Conservation (phyloP, 352 stramenopile genomes). For the Phytophthora macrochlamydospora region DNA sequence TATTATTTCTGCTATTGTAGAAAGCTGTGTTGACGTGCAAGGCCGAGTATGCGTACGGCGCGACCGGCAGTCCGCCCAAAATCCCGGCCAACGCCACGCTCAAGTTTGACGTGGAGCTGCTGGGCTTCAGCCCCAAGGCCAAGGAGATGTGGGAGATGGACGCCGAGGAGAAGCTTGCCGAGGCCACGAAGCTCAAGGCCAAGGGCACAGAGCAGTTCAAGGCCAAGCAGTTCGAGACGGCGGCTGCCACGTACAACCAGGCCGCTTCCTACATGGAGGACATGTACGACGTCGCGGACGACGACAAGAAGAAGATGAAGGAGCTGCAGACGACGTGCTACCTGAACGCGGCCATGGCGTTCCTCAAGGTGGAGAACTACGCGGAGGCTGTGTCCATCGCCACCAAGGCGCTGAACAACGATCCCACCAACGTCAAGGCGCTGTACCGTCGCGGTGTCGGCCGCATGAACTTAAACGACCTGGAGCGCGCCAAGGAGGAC, state of each 20-base stretch:
- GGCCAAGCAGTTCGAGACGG: slow-evolving; percentile 83
- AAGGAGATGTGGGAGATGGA: slow-evolving; percentile 96
- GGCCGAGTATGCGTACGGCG: slow-evolving; percentile 94
- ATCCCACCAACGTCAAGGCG: slow-evolving; percentile 83
- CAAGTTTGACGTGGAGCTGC: slow-evolving; percentile 96
- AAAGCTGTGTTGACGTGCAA: slow-evolving; percentile 93
- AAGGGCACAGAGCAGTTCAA: slow-evolving; percentile 95
- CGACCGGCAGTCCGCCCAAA: slow-evolving; percentile 89
- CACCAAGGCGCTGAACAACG: slow-evolving; percentile 85
- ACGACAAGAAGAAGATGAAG: slow-evolving; percentile 88
- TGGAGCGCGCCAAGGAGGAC: slow-evolving; percentile 89
- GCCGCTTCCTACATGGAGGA: slow-evolving; percentile 86
- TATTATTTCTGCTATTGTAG: slow-evolving; percentile 28
- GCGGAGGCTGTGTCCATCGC: slow-evolving; percentile 82
- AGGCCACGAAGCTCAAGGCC: slow-evolving; percentile 89
- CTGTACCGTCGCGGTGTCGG: slow-evolving; percentile 86
- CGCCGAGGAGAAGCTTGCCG: slow-evolving; percentile 79
- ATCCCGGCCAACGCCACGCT: slow-evolving; percentile 95
- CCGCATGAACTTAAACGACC: slow-evolving; percentile 83
- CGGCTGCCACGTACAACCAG: slow-evolving; percentile 85
- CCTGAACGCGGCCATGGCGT: slow-evolving; percentile 95
- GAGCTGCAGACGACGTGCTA: slow-evolving; percentile 89
- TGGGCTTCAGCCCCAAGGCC: slow-evolving; percentile 94
- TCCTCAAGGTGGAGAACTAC: slow-evolving; percentile 93
- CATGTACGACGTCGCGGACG: slow-evolving; percentile 86